These are phyloP conservation scores for Cardamine resedifolia DNA, from an alignment of 345 rosid species.

Conservation along the genomic window DNA sequence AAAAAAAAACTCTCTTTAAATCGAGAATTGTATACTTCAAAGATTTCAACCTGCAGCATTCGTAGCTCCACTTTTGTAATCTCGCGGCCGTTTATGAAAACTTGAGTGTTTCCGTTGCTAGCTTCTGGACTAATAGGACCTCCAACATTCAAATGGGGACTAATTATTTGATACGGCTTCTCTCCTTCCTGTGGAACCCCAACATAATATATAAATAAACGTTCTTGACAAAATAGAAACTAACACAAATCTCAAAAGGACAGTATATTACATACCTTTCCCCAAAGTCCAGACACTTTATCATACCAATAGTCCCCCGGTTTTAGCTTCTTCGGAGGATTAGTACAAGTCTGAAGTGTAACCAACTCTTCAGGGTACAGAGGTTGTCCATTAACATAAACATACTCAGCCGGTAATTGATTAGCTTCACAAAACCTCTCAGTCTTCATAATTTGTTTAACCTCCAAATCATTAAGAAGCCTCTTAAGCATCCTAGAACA, in stretches of 20 bases:
- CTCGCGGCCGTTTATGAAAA: slow-evolving; percentile 93
- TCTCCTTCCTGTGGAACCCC: slow-evolving; percentile 77
- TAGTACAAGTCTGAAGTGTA: slow-evolving; percentile 70
- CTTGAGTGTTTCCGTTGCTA: slow-evolving; percentile 90
- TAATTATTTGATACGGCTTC: slow-evolving; percentile 85
- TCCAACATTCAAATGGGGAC: slow-evolving; percentile 92
- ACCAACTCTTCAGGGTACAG: slow-evolving; percentile 81
- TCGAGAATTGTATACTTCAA: not conserved
- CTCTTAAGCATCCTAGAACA: slow-evolving; percentile 96
- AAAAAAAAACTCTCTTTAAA: not conserved
- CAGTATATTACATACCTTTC: slow-evolving; percentile 62
- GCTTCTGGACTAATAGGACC: slow-evolving; percentile 76
- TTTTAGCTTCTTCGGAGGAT: slow-evolving; percentile 89
- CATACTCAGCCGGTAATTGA: slow-evolving; percentile 88
- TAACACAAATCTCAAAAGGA: slow-evolving; percentile 7
- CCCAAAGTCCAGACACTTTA: slow-evolving; percentile 99
- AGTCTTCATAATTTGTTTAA: slow-evolving; percentile 87
- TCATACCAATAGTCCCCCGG: slow-evolving; percentile 99
- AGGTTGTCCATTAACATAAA: slow-evolving; percentile 76
- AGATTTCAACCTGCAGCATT: slow-evolving; percentile 83
- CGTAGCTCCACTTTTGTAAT: slow-evolving; percentile 91
- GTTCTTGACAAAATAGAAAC: slow-evolving; percentile 21
- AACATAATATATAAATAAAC: slow-evolving; percentile 36
- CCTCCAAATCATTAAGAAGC: slow-evolving; percentile 86
- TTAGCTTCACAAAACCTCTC: slow-evolving; percentile 91